Conservation (phyloP, 2,329 filamentous ascomycete genomes). For the Penicillium paneum region DNA sequence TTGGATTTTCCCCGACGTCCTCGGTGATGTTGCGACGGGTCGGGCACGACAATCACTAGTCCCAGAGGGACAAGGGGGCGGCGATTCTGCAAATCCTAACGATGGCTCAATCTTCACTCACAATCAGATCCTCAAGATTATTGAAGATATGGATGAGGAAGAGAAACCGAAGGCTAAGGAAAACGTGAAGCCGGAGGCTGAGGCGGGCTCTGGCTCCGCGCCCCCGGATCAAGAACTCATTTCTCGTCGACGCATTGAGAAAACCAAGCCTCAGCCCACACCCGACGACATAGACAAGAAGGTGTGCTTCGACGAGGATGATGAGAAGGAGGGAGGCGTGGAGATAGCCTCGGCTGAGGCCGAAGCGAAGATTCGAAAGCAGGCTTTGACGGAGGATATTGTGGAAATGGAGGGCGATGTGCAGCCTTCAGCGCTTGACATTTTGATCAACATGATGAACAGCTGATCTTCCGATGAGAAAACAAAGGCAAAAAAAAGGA, state of each 20-base stretch:
- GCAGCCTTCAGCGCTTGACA: constrained; percentile 27
- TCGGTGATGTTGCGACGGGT: constrained; percentile 65
- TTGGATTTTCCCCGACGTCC: constrained; percentile 76
- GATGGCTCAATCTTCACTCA: background rate
- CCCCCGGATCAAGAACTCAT: background rate
- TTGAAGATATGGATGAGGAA: background rate
- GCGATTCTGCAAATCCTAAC: background rate
- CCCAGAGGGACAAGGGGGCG: background rate
- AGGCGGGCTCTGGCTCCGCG: background rate
- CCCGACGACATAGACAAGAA: background rate
- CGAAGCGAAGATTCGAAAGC: background rate
- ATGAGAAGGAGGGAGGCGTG: background rate
- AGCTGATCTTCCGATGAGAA: background rate
- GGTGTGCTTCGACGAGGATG: background rate
- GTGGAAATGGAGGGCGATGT: constrained; percentile 24
- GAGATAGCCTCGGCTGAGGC: background rate
- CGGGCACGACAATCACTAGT: constrained; percentile 21
- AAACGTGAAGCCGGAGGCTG: background rate
- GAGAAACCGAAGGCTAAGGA: background rate
- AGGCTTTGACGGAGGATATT: constrained; percentile 11
- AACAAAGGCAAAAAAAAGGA: background rate
- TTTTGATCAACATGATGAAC: constrained; percentile 15
- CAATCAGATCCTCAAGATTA: background rate
- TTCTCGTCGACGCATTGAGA: background rate
- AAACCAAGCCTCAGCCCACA: background rate